These are phyloP conservation scores for Metroxylon sagu DNA, from an alignment of 176 grass and related monocot genomes.

Conservation along the genomic window DNA sequence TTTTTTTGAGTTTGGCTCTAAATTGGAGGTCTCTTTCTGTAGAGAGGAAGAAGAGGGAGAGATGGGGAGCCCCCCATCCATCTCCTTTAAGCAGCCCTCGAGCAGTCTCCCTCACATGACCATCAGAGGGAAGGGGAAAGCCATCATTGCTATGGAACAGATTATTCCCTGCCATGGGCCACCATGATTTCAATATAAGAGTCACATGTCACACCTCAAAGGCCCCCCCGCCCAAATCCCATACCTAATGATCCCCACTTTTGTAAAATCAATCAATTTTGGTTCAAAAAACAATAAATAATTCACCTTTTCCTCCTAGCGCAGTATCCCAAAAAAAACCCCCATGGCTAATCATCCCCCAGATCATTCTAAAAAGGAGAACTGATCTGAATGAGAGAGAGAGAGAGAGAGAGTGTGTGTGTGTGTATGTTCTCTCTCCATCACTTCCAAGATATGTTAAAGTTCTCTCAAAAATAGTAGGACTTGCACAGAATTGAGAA, in stretches of 20 bases:
- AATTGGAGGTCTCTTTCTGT: slow-evolving; percentile 31
- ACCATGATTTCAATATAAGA: slow-evolving; percentile 45
- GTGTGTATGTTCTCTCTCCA: not conserved
- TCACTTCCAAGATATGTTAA: not conserved
- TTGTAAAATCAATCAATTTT: slow-evolving; percentile 35
- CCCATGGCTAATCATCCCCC: slow-evolving; percentile 44
- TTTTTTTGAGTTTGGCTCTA: slow-evolving; percentile 53
- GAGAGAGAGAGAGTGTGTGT: not conserved
- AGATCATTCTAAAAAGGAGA: slow-evolving; percentile 47
- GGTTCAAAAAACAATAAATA: slow-evolving; percentile 20
- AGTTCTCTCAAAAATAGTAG: not conserved
- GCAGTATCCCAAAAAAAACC: slow-evolving; percentile 5
- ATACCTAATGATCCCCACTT: slow-evolving; percentile 28
- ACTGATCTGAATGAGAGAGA: slow-evolving; percentile 13
- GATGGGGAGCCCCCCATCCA: not conserved
- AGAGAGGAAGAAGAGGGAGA: slow-evolving; percentile 9
- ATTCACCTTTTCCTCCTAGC: slow-evolving; percentile 11
- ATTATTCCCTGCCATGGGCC: slow-evolving; percentile 60
- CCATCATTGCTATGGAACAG: slow-evolving; percentile 69
- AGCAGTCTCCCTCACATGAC: slow-evolving; percentile 29
- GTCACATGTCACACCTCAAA: slow-evolving; percentile 39
- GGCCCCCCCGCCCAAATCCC: slow-evolving; percentile 12
- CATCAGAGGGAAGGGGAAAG: slow-evolving; percentile 11
- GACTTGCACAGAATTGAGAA: not conserved
- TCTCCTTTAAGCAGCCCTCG: slow-evolving; percentile 1